Evolutionary conservation across 2,329 filamentous ascomycete genomes (phyloP).

Genomic region (Fusarium foetens): DNA sequence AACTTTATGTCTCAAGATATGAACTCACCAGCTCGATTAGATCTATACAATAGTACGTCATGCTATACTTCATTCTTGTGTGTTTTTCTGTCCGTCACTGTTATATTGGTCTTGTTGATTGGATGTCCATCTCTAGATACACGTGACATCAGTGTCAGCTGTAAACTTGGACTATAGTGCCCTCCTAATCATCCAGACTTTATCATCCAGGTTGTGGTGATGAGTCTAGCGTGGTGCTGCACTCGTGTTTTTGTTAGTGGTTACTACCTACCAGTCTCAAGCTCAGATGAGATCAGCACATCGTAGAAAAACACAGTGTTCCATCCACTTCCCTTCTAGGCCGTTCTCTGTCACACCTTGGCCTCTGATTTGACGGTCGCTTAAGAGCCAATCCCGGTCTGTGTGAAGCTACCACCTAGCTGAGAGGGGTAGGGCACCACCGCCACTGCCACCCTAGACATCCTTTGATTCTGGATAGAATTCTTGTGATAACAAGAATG

Average conservation of each 20-base stretch:
- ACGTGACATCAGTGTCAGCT: background rate
- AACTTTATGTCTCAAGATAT: background rate
- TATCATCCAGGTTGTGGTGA: background rate
- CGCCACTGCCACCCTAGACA: slow-evolving; percentile 32
- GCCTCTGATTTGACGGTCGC: slow-evolving; percentile 14
- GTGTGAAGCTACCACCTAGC: slow-evolving; percentile 8
- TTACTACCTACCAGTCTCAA: background rate
- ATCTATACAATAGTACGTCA: background rate
- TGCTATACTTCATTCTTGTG: background rate
- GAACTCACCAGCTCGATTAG: background rate
- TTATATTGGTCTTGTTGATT: background rate
- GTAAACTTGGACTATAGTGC: background rate
- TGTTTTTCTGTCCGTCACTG: background rate
- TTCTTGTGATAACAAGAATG: slow-evolving; percentile 8
- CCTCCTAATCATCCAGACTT: background rate
- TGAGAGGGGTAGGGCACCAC: background rate
- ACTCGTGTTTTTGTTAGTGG: background rate
- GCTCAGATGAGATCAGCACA: slow-evolving; percentile 15
- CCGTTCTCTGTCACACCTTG: background rate
- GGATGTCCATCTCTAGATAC: background rate
- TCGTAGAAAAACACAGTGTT: slow-evolving; percentile 15
- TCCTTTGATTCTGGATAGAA: slow-evolving; percentile 14
- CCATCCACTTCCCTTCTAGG: slow-evolving; percentile 31
- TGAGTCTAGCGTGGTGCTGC: background rate
- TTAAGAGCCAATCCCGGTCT: slow-evolving; percentile 1